phyloP scores from a whole-genome alignment of 2,329 filamentous ascomycete genomes.

The Xylariomycetidae sp. region DNA sequence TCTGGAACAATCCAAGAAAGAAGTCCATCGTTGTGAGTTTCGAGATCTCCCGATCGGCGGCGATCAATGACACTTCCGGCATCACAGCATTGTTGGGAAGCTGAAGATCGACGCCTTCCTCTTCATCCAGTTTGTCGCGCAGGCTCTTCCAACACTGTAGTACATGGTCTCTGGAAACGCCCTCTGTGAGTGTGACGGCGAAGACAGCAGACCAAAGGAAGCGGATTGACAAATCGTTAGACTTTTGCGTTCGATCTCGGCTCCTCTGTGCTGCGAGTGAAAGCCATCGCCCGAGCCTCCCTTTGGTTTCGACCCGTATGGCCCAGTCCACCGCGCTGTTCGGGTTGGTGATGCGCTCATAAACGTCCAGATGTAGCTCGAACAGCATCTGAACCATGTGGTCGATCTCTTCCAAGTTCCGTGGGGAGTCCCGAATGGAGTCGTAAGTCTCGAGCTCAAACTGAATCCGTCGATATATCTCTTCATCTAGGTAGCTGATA shows the following conservation, averaged over 20 bases:
- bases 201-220: constrained; percentile 54
- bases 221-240: constrained; percentile 41
- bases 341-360: constrained; percentile 51
- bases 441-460: constrained; percentile 31
- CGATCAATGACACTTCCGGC: constrained; percentile 75
- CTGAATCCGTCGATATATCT: constrained; percentile 41
- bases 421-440: constrained; percentile 10
- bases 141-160: constrained; percentile 54
- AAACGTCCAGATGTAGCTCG: constrained; percentile 56
- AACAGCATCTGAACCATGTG: constrained; percentile 51
- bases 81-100: constrained; percentile 85
- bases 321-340: constrained; percentile 46
- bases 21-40: constrained; percentile 95
- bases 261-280: constrained; percentile 41
- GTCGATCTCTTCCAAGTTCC: constrained; percentile 30
- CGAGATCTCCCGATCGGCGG: constrained; percentile 84
- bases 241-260: constrained; percentile 26
- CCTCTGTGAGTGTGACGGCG: constrained; percentile 44
- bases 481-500: constrained; percentile 46
- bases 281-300: constrained; percentile 46
- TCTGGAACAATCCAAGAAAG: constrained; percentile 82
- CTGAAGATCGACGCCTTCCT: constrained; percentile 40
- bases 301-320: constrained; percentile 43
- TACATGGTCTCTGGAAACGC: constrained; percentile 50
- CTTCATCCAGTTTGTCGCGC: constrained; percentile 42